Evolutionary conservation across 805 yeast species (phyloP).

Genomic region (Candida palmyrensis): DNA sequence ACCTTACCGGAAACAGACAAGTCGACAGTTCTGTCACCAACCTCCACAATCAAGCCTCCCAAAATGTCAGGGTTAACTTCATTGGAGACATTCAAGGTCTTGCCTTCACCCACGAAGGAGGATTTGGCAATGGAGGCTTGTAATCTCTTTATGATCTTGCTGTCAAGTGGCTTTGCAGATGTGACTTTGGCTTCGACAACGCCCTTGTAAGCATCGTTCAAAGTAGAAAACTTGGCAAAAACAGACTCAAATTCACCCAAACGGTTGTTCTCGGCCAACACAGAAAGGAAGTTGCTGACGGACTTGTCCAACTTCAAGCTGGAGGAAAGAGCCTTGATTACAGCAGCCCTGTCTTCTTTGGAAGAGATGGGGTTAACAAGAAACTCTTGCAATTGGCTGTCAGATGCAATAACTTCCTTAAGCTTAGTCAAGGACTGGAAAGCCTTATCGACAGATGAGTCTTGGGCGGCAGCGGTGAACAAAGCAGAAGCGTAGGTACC

Average conservation of each 20-base stretch:
- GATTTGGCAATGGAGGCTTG: conserved; percentile 76
- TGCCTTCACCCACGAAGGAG: conserved; percentile 75
- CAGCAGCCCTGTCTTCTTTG: conserved; percentile 63
- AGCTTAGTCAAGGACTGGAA: conserved; percentile 60
- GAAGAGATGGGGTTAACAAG: conserved; percentile 83
- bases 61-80: conserved; percentile 82
- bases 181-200: conserved; percentile 90
- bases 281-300: conserved; percentile 73
- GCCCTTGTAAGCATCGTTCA: conserved; percentile 88
- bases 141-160: conserved; percentile 71
- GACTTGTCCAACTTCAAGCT: conserved; percentile 56
- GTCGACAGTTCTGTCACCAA: conserved; percentile 96
- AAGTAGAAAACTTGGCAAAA: conserved; percentile 64
- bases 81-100: conserved; percentile 80
- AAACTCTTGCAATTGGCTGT: conserved; percentile 55
- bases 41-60: conserved; percentile 95
- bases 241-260: conserved; percentile 63
- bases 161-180: conserved; percentile 79
- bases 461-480: conserved; percentile 85
- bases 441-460: conserved; percentile 68
- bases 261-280: conserved; percentile 93
- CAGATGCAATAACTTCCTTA: conserved; percentile 50
- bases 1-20: conserved; percentile 81
- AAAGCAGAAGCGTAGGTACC: conserved; percentile 97
- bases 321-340: conserved; percentile 55